Evolutionary conservation across 2,329 filamentous ascomycete species (phyloP), one percentile per base, ranked within the genome.

Genomic region (Phyllosticta citriasiana): DNA sequence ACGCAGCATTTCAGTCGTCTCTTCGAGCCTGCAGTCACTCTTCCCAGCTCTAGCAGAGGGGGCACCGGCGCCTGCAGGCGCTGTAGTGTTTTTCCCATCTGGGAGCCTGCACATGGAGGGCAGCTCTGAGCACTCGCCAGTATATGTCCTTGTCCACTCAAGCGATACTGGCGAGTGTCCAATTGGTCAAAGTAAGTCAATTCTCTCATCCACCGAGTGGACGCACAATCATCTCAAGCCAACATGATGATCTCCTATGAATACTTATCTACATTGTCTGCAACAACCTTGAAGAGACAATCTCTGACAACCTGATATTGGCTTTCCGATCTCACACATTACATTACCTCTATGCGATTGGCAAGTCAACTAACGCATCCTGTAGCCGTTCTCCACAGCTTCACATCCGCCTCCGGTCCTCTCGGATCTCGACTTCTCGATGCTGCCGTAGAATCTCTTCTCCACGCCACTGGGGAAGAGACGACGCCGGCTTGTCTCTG

Each of bases 231-330:
- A 65, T 65, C 63, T n/a, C 19, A 50, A 62, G 69, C 72, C 80
- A 82, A 80, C 72, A 88, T 91, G 93, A 97, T 97, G 92, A 96
- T 81, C 76, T 83, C 77, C 77, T 80, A 81, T 76, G 82, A 95
- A 94, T 90, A 92, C 92, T 97, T 97, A 97, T 97, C 93, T 97
- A 97, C 93, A 97, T 97, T 97, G 91, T 89, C 93, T 92, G 93
- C 73, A 96, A 88, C 78, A 79, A 75, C 82, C 82, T 88, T 96
- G 92, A 95, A 86, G 91, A 94, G 82, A 81, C 80, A 80, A 83
- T 83, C 85, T 91, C 88, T 93, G 87, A 93, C 86, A 90, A 87
- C 79, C 91, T 96, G 91, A 95, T 84, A 69, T 77, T 76, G 79
- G 74, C 72, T 61, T 64, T 30, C 50, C 12, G n/a, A 47, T 24